Percentiles rank a stretch among this genome's conserved stretches.
Evolutionary conservation across 2,329 filamentous ascomycete genomes (phyloP).

Genomic region (Ophiocordyceps camponoti-saundersi): DNA sequence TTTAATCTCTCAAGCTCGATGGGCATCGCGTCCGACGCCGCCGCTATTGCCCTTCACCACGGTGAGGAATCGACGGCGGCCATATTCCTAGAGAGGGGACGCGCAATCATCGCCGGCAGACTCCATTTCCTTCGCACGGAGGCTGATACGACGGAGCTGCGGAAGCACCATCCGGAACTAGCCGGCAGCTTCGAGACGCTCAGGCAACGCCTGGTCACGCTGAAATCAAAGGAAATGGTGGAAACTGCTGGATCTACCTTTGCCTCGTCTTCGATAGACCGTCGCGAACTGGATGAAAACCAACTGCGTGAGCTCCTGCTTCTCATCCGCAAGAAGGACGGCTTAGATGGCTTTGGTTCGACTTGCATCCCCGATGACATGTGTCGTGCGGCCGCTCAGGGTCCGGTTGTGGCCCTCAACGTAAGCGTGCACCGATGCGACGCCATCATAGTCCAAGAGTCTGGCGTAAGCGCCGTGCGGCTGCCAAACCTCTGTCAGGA

Average conservation of each 20-base stretch:
- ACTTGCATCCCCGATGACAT: too few species aligned
- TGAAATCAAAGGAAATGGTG: too few species aligned
- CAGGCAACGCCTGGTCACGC: too few species aligned
- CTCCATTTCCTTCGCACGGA: constrained; percentile 9
- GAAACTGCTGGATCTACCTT: too few species aligned
- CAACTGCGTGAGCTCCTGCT: too few species aligned
- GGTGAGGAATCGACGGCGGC: constrained; percentile 1
- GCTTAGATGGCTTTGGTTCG: too few species aligned
- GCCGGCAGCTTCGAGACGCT: too few species aligned
- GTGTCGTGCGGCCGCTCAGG: constrained; percentile 1
- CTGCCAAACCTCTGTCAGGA: constrained; percentile 5
- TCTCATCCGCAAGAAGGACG: too few species aligned
- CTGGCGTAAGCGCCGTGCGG: constrained; percentile 4
- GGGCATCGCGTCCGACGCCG: neutral
- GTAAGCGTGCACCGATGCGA: constrained; percentile 11
- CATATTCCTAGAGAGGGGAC: constrained; percentile 9
- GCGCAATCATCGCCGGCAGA: constrained; percentile 9
- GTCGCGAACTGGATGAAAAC: too few species aligned
- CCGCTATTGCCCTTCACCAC: neutral
- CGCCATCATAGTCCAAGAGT: constrained; percentile 11
- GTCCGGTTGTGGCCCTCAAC: constrained; percentile 15
- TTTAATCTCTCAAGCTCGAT: too few species aligned
- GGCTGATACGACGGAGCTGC: constrained; percentile 1
- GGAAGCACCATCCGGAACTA: neutral
- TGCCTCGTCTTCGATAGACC: too few species aligned